Base-by-base conservation (phyloP, 352 stramenopile genomes). In the Globisporangium heterothallicum region DNA sequence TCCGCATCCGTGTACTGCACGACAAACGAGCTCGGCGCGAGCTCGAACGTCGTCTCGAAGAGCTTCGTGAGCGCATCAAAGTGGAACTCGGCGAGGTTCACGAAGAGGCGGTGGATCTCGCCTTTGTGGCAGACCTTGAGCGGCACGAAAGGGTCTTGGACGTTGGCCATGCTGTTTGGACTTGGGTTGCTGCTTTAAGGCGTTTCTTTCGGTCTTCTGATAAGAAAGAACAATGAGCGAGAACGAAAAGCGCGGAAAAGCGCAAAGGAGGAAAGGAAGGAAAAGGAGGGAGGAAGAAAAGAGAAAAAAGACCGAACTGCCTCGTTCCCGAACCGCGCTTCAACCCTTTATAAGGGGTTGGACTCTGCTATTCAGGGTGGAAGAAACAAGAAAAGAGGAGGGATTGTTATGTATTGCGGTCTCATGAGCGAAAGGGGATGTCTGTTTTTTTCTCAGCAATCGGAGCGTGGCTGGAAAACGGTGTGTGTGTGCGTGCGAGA, bases 1-100 rank as follows among this genome's bases (percentile, higher is more conserved):
- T 92, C 76, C n/a, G 63, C 43, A 65, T 90, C 80, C 45, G 71
- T 90, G 75, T 92, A 94, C 67, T 94, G 78, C 43, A 94, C 62
- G 40, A 81, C 71, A 59, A 91, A 92, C 22, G 54, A 48, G 49
- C 58, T 58, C 7, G 63, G 51, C 19, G 49, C 25, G 32, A 94
- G 63, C 14, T 52, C 29, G 27, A 89, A 94, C 29, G 80, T 91
- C 54, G 74, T 53, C 40, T 54, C 56, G 51, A 94, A 86, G 25
- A 90, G 64, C 26, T 53, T 64, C n/a, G 58, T 49, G 25, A 94
- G 65, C 24, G 70, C 46, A 19, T 59, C 60, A 12, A 89, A 70
- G 16, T 58, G 56, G 45, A 85, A 83, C 26, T 42, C 43, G 29
- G 34, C n/a, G n/a, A 91, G 63, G 57, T 91, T 68, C 56, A 88